phyloP scores from a whole-genome alignment of 176 grass and related monocot genomes.

The Rhynchospora pubera region DNA sequence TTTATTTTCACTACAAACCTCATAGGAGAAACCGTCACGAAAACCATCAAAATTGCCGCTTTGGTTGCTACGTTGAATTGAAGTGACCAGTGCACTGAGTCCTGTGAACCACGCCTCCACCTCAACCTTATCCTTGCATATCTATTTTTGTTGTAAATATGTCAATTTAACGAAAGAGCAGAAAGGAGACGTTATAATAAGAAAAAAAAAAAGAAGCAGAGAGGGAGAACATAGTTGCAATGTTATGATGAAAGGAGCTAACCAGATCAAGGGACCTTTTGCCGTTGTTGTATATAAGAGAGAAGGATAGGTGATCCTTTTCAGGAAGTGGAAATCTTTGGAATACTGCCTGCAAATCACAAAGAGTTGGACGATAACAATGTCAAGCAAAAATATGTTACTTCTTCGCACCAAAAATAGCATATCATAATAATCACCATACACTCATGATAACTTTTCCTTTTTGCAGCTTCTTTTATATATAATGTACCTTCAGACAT shows the following conservation, averaged over 20 bases:
- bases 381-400: background rate
- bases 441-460: background rate
- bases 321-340: conserved; percentile 87
- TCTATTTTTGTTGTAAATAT: conserved; percentile 32
- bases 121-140: conserved; percentile 96
- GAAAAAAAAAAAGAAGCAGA: background rate
- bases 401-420: background rate
- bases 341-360: conserved; percentile 65
- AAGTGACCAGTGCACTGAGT: conserved; percentile 67
- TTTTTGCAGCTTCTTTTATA: background rate
- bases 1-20: conserved; percentile 35
- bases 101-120: conserved; percentile 68
- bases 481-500: background rate
- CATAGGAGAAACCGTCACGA: conserved; percentile 36
- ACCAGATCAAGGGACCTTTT: conserved; percentile 97
- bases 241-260: background rate
- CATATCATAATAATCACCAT: background rate
- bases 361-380: background rate
- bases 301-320: conserved; percentile 91
- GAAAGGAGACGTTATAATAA: background rate
- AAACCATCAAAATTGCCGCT: conserved; percentile 33
- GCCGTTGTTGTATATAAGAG: conserved; percentile 77
- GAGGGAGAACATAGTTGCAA: conserved; percentile 17
- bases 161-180: background rate
- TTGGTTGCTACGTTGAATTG: conserved; percentile 32